A percentile compares a stretch with the other conserved stretches of the same genome.
Conservation (phyloP, 176 grass and related monocot species). For the Pharus latifolius region DNA sequence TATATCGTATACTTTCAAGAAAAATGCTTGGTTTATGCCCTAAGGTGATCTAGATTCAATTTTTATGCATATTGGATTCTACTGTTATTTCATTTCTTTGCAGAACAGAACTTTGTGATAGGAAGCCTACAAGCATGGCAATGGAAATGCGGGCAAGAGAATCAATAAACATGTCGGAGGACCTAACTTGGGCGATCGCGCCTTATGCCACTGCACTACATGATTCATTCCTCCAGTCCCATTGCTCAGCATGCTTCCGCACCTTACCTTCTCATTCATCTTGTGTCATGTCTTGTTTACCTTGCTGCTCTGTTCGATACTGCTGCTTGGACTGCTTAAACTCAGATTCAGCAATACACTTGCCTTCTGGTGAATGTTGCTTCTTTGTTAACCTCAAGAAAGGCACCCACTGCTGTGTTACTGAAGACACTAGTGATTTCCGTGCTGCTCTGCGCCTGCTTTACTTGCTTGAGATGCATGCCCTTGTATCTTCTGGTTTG, state of each 20-base stretch:
- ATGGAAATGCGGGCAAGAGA: slow-evolving; percentile 69
- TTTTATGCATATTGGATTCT: background rate
- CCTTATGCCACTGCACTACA: slow-evolving; percentile 59
- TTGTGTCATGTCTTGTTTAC: slow-evolving; percentile 8
- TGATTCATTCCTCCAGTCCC: slow-evolving; percentile 34
- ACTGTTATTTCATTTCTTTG: background rate
- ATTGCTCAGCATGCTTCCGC: slow-evolving; percentile 60
- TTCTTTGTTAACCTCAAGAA: slow-evolving; percentile 23
- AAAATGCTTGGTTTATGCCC: background rate
- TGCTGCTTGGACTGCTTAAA: slow-evolving; percentile 47
- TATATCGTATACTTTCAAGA: background rate
- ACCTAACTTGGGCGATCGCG: slow-evolving; percentile 46
- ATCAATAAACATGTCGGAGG: slow-evolving; percentile 33
- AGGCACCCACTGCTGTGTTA: background rate
- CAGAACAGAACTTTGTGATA: background rate
- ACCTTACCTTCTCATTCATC: slow-evolving; percentile 13
- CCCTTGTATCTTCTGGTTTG: slow-evolving; percentile 10
- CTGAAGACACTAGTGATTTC: slow-evolving; percentile 31
- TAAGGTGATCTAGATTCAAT: background rate
- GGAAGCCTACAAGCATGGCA: background rate
- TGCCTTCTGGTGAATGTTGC: slow-evolving; percentile 55
- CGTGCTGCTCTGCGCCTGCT: slow-evolving; percentile 63
- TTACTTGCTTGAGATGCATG: slow-evolving; percentile 23
- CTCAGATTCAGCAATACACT: slow-evolving; percentile 32
- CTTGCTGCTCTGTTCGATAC: slow-evolving; percentile 47